Conservation (phyloP, 2,329 filamentous ascomycete species). For the Dichotomopilus funicola region DNA sequence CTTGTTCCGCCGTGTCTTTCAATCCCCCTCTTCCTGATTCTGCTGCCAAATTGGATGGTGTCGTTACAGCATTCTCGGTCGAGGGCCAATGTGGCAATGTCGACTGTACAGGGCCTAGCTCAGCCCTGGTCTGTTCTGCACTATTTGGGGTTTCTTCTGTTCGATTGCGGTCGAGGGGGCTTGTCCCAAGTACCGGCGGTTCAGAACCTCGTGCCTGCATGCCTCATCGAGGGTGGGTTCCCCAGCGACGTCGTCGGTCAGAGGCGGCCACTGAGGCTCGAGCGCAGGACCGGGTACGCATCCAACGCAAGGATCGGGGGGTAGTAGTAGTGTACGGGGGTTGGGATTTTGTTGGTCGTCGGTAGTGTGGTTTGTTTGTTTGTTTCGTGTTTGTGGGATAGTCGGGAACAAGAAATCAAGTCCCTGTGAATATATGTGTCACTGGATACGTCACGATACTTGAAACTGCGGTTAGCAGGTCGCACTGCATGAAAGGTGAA, state of each 20-base stretch:
- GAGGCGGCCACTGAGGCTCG: slow-evolving; percentile 14
- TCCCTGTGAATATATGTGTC: too few species aligned
- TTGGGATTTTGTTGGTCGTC: neutral
- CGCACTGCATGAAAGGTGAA: too few species aligned
- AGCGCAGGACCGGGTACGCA: slow-evolving; percentile 9
- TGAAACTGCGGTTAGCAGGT: too few species aligned
- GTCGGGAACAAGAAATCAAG: too few species aligned
- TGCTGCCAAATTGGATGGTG: neutral
- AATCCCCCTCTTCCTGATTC: neutral
- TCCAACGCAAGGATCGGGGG: slow-evolving; percentile 8
- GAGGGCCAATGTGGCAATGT: neutral
- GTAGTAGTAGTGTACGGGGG: neutral
- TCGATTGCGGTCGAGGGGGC: too few species aligned
- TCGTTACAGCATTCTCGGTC: slow-evolving; percentile 16
- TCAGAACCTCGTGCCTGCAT: slow-evolving; percentile 9
- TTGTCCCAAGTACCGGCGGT: neutral
- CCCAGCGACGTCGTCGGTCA: slow-evolving; percentile 20
- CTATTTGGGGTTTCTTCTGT: too few species aligned
- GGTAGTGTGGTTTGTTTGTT: neutral
- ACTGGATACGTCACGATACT: too few species aligned
- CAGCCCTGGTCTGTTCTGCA: neutral
- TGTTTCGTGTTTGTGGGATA: neutral
- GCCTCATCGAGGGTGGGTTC: slow-evolving; percentile 14
- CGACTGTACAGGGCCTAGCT: neutral
- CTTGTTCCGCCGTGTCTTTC: too few species aligned